Conservation (phyloP, 352 stramenopile species). For the Sclerospora graminicola region DNA sequence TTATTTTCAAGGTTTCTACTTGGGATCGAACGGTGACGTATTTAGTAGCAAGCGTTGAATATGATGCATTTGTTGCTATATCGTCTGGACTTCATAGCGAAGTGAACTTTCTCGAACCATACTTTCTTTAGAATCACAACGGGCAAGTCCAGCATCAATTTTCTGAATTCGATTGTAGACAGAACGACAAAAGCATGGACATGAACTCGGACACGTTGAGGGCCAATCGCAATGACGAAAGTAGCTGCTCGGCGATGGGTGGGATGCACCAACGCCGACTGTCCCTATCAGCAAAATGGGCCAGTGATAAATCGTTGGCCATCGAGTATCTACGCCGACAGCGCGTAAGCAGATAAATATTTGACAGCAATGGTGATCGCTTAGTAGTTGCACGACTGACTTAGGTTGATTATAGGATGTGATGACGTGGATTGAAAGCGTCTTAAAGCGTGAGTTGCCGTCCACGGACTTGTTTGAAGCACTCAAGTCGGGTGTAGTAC, state of each 20-base stretch:
- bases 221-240: conserved; percentile 21
- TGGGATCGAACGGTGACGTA: too few relatives aligned
- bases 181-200: conserved; percentile 28
- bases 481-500: conserved; percentile 64
- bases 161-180: conserved; percentile 2
- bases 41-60: conserved; percentile 1
- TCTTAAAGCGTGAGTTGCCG: conserved; percentile 42
- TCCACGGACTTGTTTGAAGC: conserved; percentile 48
- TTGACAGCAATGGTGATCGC: neutral
- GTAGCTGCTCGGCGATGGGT: conserved; percentile 40
- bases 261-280: conserved; percentile 58
- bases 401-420: conserved; percentile 30
- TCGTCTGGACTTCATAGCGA: too few relatives aligned
- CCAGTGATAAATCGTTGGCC: conserved; percentile 55
- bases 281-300: conserved; percentile 70
- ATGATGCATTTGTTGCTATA: too few relatives aligned
- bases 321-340: conserved; percentile 69
- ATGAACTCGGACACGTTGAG: conserved; percentile 24
- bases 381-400: neutral
- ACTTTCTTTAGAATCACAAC: conserved; percentile 19
- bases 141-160: conserved; percentile 9
- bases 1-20: too few relatives aligned
- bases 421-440: conserved; percentile 64
- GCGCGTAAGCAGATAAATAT: conserved; percentile 26
- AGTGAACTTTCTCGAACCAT: neutral